Percentiles rank a stretch among this genome's conserved stretches.
Evolutionary conservation across 1,139 yeast genomes (phyloP).

Genomic region (Nakaseomyces kungkrabaensis): DNA sequence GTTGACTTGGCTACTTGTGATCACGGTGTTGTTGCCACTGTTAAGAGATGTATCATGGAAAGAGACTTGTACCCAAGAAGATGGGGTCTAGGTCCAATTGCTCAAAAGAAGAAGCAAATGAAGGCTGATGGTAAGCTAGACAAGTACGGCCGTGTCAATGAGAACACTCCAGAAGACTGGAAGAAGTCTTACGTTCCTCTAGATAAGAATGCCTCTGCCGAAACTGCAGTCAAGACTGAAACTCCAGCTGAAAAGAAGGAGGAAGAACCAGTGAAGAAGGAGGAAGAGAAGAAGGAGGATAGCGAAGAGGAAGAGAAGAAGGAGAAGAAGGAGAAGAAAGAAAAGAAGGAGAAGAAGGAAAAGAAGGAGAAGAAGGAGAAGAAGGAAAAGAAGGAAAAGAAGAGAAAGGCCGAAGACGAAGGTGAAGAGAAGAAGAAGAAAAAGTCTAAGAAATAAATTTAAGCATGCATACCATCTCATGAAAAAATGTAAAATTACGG

Average conservation of each 20-base stretch:
- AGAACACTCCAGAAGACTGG: conserved; percentile 90
- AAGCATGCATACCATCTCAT: conserved; percentile 1
- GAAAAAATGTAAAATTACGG: background rate
- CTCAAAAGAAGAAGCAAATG: conserved; percentile 95
- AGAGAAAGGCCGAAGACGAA: conserved; percentile 57
- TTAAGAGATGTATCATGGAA: conserved; percentile 98
- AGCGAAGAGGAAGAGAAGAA: conserved; percentile 14
- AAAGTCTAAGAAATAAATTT: conserved; percentile 44
- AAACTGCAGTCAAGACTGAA: conserved; percentile 23
- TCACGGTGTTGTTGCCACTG: conserved; percentile 97
- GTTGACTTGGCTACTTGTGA: conserved; percentile 94
- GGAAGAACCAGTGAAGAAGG: conserved; percentile 20
- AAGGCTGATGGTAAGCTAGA: conserved; percentile 96
- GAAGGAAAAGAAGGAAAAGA: conserved; percentile 55
- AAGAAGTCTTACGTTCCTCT: conserved; percentile 77
- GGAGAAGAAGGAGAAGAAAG: conserved; percentile 29
- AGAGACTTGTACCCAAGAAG: conserved; percentile 98
- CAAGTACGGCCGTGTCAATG: conserved; percentile 87
- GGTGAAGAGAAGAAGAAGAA: conserved; percentile 51
- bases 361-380: conserved; percentile 47
- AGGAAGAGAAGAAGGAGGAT: conserved; percentile 35
- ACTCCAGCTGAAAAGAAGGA: conserved; percentile 31
- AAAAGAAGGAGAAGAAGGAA: conserved; percentile 40
- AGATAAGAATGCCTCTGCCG: conserved; percentile 44
- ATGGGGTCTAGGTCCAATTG: conserved; percentile 99